Conservation (phyloP, 2,329 filamentous ascomycete species). For the Colletotrichum sp. region DNA sequence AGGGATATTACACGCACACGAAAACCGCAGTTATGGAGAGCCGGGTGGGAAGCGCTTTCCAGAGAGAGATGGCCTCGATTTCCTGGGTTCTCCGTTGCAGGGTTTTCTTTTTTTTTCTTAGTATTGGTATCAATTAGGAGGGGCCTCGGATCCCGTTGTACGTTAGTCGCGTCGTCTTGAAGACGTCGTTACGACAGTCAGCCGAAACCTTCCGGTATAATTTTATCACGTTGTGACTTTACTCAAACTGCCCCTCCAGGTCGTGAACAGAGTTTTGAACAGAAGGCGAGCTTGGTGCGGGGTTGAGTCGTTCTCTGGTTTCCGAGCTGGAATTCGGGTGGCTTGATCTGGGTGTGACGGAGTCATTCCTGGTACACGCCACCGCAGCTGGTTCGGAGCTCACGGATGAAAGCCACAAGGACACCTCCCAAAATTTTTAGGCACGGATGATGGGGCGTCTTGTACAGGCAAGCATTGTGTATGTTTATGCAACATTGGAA, state of each 20-base stretch:
- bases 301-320: background rate
- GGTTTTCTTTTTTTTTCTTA: background rate
- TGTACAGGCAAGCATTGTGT: background rate
- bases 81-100: background rate
- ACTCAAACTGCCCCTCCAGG: background rate
- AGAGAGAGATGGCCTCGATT: background rate
- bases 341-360: background rate
- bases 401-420: constrained; percentile 15
- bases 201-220: constrained; percentile 9
- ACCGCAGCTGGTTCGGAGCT: background rate
- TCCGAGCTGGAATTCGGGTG: background rate
- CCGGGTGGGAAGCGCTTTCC: no score
- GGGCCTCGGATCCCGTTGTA: background rate
- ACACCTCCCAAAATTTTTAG: background rate
- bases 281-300: background rate
- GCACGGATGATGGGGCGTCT: background rate
- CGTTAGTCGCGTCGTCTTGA: background rate
- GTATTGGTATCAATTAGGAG: background rate
- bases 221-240: constrained; percentile 1
- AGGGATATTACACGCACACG: background rate
- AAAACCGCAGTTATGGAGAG: background rate
- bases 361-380: background rate
- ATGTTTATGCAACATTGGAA: background rate
- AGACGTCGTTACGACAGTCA: background rate
- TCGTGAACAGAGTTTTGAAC: background rate